Percentiles rank a stretch among this genome's conserved stretches.
Conservation (phyloP, 2,329 filamentous ascomycete species). For the Byssothecium circinans region DNA sequence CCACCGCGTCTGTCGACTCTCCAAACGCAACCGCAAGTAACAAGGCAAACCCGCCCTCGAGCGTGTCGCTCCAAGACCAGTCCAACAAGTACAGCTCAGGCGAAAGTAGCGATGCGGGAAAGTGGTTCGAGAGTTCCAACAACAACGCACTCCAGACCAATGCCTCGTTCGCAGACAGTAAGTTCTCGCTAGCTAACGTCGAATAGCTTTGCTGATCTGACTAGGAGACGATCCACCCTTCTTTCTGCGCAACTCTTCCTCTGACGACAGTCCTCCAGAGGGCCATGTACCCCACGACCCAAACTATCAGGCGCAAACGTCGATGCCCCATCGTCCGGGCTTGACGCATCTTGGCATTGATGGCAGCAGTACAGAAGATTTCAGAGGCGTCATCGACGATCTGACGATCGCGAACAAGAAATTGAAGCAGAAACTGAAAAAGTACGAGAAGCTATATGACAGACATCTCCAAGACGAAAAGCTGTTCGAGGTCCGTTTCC, state of each 20-base stretch:
- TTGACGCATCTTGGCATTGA: conserved; percentile 48
- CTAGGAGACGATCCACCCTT: conserved; percentile 48
- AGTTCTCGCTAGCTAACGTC: conserved; percentile 11
- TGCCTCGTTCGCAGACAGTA: conserved; percentile 47
- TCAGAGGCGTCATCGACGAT: conserved; percentile 82
- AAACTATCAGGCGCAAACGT: conserved; percentile 13
- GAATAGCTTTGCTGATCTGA: conserved; percentile 4
- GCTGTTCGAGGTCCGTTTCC: conserved; percentile 80
- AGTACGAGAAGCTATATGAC: conserved; percentile 68
- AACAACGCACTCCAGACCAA: conserved; percentile 47
- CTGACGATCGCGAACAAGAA: conserved; percentile 82
- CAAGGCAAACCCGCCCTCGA: conserved; percentile 46
- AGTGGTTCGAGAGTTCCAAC: conserved; percentile 57
- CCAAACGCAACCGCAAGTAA: conserved; percentile 33
- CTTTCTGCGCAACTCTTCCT: conserved; percentile 50
- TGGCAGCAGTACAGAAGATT: conserved; percentile 71
- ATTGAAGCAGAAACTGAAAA: conserved; percentile 71
- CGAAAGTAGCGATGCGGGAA: conserved; percentile 55
- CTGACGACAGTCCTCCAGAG: conserved; percentile 47
- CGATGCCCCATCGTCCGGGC: conserved; percentile 31
- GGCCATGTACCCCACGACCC: conserved; percentile 21
- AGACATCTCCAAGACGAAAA: conserved; percentile 72
- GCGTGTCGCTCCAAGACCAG: conserved; percentile 35
- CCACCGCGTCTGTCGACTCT: conserved; percentile 19
- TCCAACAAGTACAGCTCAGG: conserved; percentile 49